Evolutionary conservation across 2,329 filamentous ascomycete genomes (phyloP).

Genomic region (Paecilomyces dactylethromorphus): DNA sequence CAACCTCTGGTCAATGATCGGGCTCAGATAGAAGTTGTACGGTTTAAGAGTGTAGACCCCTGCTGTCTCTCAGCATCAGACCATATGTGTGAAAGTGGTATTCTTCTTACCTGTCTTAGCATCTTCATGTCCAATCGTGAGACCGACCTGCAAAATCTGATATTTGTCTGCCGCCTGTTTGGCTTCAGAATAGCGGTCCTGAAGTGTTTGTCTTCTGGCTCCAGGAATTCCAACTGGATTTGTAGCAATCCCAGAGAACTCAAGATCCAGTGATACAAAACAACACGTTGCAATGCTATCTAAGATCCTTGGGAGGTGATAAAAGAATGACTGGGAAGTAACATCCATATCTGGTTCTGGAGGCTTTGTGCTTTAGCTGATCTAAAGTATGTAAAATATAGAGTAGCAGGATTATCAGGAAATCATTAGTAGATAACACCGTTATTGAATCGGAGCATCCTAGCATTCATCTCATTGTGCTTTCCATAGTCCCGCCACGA

Average conservation of each 20-base stretch:
- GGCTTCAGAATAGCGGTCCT: slow-evolving; percentile 55
- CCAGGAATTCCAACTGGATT: slow-evolving; percentile 29
- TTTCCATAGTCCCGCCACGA: not conserved
- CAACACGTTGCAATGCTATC: slow-evolving; percentile 51
- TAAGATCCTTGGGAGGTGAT: slow-evolving; percentile 50
- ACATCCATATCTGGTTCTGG: slow-evolving; percentile 48
- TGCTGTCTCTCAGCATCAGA: slow-evolving; percentile 11
- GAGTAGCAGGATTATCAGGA: not conserved
- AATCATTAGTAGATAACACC: not conserved
- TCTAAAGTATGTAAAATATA: not conserved
- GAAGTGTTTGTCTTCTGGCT: slow-evolving; percentile 44
- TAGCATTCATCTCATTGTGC: not conserved
- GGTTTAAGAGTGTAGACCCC: slow-evolving; percentile 53
- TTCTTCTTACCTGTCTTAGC: slow-evolving; percentile 33
- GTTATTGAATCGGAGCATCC: not conserved
- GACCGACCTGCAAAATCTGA: slow-evolving; percentile 59
- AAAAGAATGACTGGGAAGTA: slow-evolving; percentile 42
- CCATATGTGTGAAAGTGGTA: not conserved
- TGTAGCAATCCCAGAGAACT: slow-evolving; percentile 57
- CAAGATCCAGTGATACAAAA: slow-evolving; percentile 60
- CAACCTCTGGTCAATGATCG: slow-evolving; percentile 46
- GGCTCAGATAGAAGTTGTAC: slow-evolving; percentile 59
- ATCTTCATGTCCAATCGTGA: slow-evolving; percentile 59
- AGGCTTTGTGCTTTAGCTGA: not conserved
- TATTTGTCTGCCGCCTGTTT: slow-evolving; percentile 57